Conservation (phyloP, 176 grass and related monocot species). For the Puya raimondii region DNA sequence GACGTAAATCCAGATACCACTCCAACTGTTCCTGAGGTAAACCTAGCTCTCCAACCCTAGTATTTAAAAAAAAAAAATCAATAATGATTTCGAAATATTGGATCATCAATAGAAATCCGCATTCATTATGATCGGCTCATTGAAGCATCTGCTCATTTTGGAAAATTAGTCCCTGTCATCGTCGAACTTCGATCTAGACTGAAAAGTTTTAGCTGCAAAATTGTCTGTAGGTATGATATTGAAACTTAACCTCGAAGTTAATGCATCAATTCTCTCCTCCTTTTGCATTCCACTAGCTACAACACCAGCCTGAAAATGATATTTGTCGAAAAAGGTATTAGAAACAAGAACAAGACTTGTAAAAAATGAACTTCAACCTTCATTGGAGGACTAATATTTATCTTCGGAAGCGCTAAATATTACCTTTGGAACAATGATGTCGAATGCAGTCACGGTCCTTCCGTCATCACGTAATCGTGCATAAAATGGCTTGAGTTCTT, state of each 20-base stretch:
- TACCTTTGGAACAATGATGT: conserved; percentile 55
- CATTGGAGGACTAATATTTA: not conserved
- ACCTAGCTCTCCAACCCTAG: conserved; percentile 38
- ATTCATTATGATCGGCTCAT: not conserved
- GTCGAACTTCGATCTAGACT: not conserved
- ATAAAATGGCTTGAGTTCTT: conserved; percentile 59
- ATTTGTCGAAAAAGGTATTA: not conserved
- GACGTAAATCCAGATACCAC: conserved; percentile 56
- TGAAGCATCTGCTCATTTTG: not conserved
- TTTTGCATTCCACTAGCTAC: conserved; percentile 48
- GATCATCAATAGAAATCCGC: not conserved
- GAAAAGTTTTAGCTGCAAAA: not conserved
- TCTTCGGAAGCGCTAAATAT: not conserved
- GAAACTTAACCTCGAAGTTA: conserved; percentile 32
- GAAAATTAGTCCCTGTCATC: not conserved
- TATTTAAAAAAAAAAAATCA: conserved; percentile 2
- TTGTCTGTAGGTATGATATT: not conserved
- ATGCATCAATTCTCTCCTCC: conserved; percentile 49
- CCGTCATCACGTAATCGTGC: conserved; percentile 33
- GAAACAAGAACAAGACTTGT: not conserved
- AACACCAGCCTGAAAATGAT: conserved; percentile 34
- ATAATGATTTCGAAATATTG: not conserved
- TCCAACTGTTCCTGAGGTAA: conserved; percentile 33
- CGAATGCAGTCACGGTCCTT: conserved; percentile 44
- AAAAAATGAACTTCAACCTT: conserved; percentile 3